Evolutionary conservation across 2,329 filamentous ascomycete genomes (phyloP), one percentile per base, ranked within the genome.

Genomic region (Claviceps capensis): DNA sequence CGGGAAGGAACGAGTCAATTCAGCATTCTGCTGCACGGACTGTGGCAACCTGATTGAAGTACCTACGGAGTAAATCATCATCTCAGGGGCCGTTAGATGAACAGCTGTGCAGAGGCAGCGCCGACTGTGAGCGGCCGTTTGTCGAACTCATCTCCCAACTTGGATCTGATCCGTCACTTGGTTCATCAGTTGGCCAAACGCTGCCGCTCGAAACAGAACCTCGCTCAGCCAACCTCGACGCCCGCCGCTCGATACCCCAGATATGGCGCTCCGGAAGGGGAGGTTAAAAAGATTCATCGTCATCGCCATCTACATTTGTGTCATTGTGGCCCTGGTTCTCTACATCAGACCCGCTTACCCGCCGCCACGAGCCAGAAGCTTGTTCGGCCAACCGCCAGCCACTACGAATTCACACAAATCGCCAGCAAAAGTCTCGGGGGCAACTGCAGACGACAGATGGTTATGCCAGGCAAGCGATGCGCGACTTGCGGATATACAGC

Each of bases 381-480:
- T 30, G 30, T 30, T 30, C 30, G 30, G 30, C 30, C 30, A 11
- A 30, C 30, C 30, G 30, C 30, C 30, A 30, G 30, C 9, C 30
- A 30, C 30, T 11, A 11, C 30, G 30, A 37, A 7, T 7, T 17
- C 41, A 14, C 30, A 6, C 26, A 42, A 44, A 16, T 50, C 48
- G 6, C 17, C 26, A 22, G 3, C 17, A 6, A 5, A 23, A 9
- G 26, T 4, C 5, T 6, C 40, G 22, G 5, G 36, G 11, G 16
- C 16, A n/a, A 14, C 14, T 13, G 30, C 41, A 26, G 47, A 42
- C 41, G 26, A 47, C 14, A 16, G 34, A 16, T 40, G 26, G 14
- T 45, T 6, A 6, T 53, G 52, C 38, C 48, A 45, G n/a, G 14
- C 52, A 36, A 48, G 22, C 52, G 37, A 37, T 13, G 22, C 43